Percentiles rank a stretch among this genome's conserved stretches.
These are phyloP conservation scores for Pharus latifolius DNA, from an alignment of 176 grass and related monocot genomes.

Conservation along the genomic window DNA sequence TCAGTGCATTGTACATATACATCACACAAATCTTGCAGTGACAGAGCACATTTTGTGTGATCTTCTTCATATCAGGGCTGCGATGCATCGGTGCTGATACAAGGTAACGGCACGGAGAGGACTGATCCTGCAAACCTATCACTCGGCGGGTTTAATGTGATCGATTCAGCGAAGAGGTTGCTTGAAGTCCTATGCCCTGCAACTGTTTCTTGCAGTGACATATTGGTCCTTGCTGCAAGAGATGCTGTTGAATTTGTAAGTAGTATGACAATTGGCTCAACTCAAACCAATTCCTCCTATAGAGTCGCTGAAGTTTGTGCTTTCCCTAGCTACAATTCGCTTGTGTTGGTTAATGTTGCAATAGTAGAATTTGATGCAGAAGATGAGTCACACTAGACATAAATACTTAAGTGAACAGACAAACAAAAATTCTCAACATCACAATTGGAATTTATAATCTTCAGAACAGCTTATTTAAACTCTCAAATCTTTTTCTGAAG, in stretches of 20 bases:
- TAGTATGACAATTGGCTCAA: not conserved
- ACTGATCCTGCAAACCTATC: slow-evolving; percentile 79
- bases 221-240: slow-evolving; percentile 70
- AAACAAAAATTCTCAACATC: not conserved
- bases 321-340: not conserved
- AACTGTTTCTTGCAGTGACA: slow-evolving; percentile 86
- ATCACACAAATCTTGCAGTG: too few species aligned
- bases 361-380: not conserved
- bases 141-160: slow-evolving; percentile 74
- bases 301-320: not conserved
- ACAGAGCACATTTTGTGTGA: not conserved
- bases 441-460: not conserved
- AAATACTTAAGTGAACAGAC: not conserved
- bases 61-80: slow-evolving; percentile 56
- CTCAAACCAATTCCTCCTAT: not conserved
- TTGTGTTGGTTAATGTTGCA: not conserved
- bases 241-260: slow-evolving; percentile 82
- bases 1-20: too few species aligned
- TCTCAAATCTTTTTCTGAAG: too few species aligned
- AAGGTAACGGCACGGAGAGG: slow-evolving; percentile 73
- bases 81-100: slow-evolving; percentile 79
- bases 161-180: slow-evolving; percentile 66
- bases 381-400: not conserved
- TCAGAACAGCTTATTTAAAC: not conserved
- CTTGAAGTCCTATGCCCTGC: slow-evolving; percentile 69